Evolutionary conservation across 2,329 filamentous ascomycete genomes (phyloP).

Genomic region (Epichloe brachyelytri): DNA sequence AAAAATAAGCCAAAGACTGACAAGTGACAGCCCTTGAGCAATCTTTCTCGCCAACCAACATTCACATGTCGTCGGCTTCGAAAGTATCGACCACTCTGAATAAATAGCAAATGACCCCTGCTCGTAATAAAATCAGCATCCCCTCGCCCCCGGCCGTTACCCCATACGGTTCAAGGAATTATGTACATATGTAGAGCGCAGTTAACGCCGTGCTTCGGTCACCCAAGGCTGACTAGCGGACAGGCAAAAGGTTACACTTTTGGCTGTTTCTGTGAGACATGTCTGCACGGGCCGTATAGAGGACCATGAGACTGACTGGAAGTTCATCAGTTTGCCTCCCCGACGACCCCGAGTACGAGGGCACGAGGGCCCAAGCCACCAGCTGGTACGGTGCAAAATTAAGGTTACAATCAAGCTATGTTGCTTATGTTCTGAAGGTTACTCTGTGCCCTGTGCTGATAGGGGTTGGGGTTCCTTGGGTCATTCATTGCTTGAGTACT

Average conservation of each 20-base stretch:
- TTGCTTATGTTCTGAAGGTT: neutral
- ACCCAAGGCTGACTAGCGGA: neutral
- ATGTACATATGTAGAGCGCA: neutral
- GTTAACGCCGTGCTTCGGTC: neutral
- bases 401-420: conserved; percentile 2
- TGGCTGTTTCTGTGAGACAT: neutral
- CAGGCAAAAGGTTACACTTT: neutral
- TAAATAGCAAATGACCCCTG: no score
- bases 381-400: neutral
- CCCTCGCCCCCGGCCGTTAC: neutral
- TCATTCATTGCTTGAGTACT: neutral
- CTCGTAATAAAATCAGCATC: no score
- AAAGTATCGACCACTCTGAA: no score
- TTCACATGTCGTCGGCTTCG: no score
- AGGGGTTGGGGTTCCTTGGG: neutral
- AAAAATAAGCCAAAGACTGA: neutral
- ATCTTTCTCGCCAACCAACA: no score
- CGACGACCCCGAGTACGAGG: neutral
- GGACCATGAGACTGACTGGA: neutral
- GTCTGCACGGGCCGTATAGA: neutral
- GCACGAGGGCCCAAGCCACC: neutral
- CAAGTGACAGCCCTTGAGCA: no score
- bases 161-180: neutral
- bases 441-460: no score
- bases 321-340: no score